Conservation (phyloP, 2,329 filamentous ascomycete genomes). For the Colletotrichum somersetense region DNA sequence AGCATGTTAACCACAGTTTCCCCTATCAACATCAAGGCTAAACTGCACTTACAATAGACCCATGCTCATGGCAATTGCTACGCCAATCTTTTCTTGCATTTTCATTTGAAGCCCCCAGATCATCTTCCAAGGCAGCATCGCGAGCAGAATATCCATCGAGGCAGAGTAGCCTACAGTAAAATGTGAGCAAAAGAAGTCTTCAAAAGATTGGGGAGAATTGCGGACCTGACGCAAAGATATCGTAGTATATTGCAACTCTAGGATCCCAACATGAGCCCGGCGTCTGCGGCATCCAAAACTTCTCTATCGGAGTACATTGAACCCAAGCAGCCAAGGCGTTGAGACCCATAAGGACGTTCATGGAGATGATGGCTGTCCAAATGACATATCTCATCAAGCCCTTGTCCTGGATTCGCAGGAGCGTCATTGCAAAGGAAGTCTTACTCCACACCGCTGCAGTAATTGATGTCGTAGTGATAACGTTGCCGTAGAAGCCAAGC, state of each 20-base stretch:
- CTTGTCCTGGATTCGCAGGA: constrained; percentile 50
- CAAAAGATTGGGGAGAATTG: background rate
- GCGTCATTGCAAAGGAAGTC: constrained; percentile 54
- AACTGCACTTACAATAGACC: constrained; percentile 34
- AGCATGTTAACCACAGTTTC: background rate
- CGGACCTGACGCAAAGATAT: constrained; percentile 41
- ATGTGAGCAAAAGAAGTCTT: background rate
- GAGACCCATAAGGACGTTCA: constrained; percentile 47
- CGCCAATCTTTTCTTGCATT: constrained; percentile 37
- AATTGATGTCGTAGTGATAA: constrained; percentile 50
- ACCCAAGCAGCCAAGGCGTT: constrained; percentile 44
- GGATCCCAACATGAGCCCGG: constrained; percentile 40
- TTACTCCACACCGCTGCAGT: constrained; percentile 53
- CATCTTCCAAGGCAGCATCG: constrained; percentile 36
- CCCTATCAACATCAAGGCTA: no score
- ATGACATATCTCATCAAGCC: constrained; percentile 46
- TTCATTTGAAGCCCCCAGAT: constrained; percentile 42
- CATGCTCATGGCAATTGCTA: constrained; percentile 41
- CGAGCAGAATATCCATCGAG: constrained; percentile 37
- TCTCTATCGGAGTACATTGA: constrained; percentile 38
- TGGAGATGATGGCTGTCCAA: constrained; percentile 50
- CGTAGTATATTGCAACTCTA: constrained; percentile 30
- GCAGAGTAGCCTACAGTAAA: constrained; percentile 19
- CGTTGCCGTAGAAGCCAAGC: constrained; percentile 45
- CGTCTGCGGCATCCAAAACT: constrained; percentile 19